Evolutionary conservation across 148 eudicot genomes (phyloP).

Genomic region (Pharnaceum exiguum): DNA sequence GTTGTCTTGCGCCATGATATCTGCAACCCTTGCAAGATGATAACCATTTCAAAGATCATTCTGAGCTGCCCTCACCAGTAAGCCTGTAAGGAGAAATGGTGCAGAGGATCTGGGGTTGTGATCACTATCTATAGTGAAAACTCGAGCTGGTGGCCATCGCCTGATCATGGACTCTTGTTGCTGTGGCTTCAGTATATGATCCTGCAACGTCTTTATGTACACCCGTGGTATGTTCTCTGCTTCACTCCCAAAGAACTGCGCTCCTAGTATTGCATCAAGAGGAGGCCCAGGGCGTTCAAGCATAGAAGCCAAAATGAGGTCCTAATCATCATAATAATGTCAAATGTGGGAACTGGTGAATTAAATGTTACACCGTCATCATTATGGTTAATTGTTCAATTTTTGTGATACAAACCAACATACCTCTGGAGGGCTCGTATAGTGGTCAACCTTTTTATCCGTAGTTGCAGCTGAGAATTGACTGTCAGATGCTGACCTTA

Average conservation of each 20-base stretch:
- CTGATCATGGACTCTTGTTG: slow-evolving; percentile 21
- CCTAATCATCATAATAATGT: not conserved
- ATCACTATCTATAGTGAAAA: not conserved
- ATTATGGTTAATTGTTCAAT: not conserved
- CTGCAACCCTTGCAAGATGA: too few relatives aligned
- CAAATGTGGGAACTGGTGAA: too few relatives aligned
- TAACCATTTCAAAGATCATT: too few relatives aligned
- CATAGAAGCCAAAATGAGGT: not conserved
- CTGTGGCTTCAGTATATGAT: not conserved
- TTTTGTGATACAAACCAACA: too few relatives aligned
- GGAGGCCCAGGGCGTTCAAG: slow-evolving; percentile 4
- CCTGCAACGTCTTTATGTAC: slow-evolving; percentile 16
- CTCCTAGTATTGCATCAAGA: not conserved
- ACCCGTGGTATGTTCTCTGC: slow-evolving; percentile 9
- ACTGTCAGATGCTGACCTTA: not conserved
- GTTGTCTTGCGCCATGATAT: too few relatives aligned
- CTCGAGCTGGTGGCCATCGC: slow-evolving; percentile 21
- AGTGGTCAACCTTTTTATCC: not conserved
- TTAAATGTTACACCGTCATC: not conserved
- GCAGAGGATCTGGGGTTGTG: not conserved
- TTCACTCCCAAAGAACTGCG: not conserved
- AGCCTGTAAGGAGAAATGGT: slow-evolving; percentile 12
- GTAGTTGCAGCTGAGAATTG: not conserved
- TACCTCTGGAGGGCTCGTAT: not conserved
- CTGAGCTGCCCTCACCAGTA: not conserved